Base-by-base conservation (phyloP, 164 flowering plant genomes). In the Vitis amurensis region DNA sequence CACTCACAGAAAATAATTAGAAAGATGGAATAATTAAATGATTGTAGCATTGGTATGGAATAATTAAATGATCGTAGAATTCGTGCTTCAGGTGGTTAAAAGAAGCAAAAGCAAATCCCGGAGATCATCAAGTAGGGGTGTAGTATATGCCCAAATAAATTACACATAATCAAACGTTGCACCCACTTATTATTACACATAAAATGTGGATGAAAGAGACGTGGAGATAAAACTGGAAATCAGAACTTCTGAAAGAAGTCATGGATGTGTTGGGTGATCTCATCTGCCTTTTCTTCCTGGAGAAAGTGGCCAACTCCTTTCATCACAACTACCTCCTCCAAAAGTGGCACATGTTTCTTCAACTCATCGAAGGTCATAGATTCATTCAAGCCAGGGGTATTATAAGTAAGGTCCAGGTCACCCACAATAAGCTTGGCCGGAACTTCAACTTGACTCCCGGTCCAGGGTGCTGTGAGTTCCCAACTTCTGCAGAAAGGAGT, bases 381-480 rank as follows among this genome's bases (percentile, higher is more conserved):
- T 0, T 88, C 86, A 61, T 87, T 79, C 0, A 56, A 55, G 0
- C 86, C 87, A 0, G 74, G 75, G 2, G 66, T 27, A 63, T 81
- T 64, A 64, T 87, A 88, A 19, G 75, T 69, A 63, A 87, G 61
- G 68, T 90, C 96, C 55, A 72, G 74, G 37, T 87, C 90, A 0
- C 93, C 96, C 23, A 84, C 80, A 2, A 90, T 77, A 16, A 86
- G 88, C 83, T 87, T 91, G 5, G 58, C 73, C 2, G 90, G 92
- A 1, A 91, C 91, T 61, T 73, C 80, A 2, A 89, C 72, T 72
- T 83, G 70, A 31, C 72, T 74, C 68, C 85, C 87, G 0, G 85
- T 78, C 93, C 93, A 89, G 10, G 91, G 78, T 63, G 89, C 90
- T 1, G 76, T 80, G 0, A 86, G 77, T 64, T 91, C 96, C 91